Evolutionary conservation across 805 yeast genomes (phyloP), one percentile per base, ranked within the genome.

Genomic region (Monosporozyma siamensis): DNA sequence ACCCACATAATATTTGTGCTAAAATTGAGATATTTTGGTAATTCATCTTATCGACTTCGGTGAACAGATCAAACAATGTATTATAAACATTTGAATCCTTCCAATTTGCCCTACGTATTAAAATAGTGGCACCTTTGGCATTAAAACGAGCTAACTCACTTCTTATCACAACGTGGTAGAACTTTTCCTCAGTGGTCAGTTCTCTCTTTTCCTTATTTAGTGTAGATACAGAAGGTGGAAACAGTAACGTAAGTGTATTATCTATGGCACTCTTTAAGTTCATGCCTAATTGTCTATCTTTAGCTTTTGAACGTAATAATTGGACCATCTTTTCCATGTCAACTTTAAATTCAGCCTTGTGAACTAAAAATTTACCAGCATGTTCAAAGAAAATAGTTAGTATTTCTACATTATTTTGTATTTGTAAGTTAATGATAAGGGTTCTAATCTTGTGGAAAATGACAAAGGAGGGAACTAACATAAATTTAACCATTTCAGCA

Each of bases 401-500:
- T 6, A 80, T 72, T 51, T 83, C 95, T 44, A 84, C 71, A 55
- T 82, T 84, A 46, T 73, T 72, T 7, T 77, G 70, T 0, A 71
- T 67, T 5, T 71, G 67, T 27, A 77, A 52, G 41, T 73, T 72
- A 42, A 76, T 53, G 2, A 82, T 73, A 49, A 85, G 63, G 1
- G 71, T 63, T 51, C 86, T 69, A 38, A 88, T 70, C 55, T 81
- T 82, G 59, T 87, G 89, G 56, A 86, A 82, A 10, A 80, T 67
- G 44, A 80, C 69, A 58, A 78, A 80, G n/a, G 70, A 65, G 0
- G 95, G 90, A 12, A 87, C 68, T 46, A 87, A 59, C 50, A 74
- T 77, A 58, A 88, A 88, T 55, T 84, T 86, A 25, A 82, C 75
- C 64, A 88, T 66, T 54, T 89, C 96, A 39, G 78, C 66, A 49